Evolutionary conservation across 2,329 filamentous ascomycete species (phyloP), one percentile per base, ranked within the genome.

Genomic region (Microsporum audouinii): DNA sequence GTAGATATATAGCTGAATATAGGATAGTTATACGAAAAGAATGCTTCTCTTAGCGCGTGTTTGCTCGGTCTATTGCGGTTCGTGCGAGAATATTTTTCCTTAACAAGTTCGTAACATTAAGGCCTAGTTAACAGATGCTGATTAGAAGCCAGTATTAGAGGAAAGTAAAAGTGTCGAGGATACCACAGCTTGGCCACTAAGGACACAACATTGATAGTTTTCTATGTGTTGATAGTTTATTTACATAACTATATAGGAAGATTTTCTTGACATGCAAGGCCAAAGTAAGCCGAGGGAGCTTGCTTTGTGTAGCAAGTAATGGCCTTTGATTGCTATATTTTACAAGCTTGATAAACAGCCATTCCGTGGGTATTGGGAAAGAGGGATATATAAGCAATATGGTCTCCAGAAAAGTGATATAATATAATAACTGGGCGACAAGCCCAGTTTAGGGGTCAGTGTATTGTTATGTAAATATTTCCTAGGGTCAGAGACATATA

Each of bases 61-160:
- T 61, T 1, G 77, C 76, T 77, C 79, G 88, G 1, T 75, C 67
- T 2, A 66, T 63, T 0, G 86, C 85, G 63, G 79, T 85, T 2
- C 71, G 67, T 1, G 81, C 82, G 5, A 88, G 78, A 0, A 84
- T 86, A 4, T 73, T 67, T 74, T 91, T 90, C 87, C 87, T 91
- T 2, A 66, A 63, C 2, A 90, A 68, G 0, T 73, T 70, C 0
- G 74, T 73, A 36, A 85, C 86, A 66, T 84, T 83, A 74, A 90
- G 85, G 63, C 83, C 72, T 5, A 66, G 64, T 27, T 88, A 23
- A 23, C 17, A 23, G 84, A 75, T 86, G 89, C 56, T 77, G 72
- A 71, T 91, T 90, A 41, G 84, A 88, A 66, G 79, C 80, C 23
- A 4, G 38, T 39, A 39, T 7, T 8, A 39, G 8, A 12, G 14